phyloP scores from a whole-genome alignment of 768 basidiomycete species.

The Hygrocybe punicea region DNA sequence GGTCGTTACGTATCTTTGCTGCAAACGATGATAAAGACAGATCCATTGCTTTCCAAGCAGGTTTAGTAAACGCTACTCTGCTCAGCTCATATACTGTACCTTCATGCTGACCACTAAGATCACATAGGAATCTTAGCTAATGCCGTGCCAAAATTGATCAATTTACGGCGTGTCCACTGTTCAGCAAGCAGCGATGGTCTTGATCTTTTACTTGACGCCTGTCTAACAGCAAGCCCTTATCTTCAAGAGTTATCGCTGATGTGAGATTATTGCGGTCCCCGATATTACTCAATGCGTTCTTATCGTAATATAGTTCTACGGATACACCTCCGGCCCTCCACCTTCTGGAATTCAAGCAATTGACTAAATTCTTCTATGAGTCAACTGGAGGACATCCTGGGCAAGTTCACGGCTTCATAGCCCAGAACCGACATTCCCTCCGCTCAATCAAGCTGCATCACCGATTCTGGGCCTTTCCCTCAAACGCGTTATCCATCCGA shows the following conservation, averaged over 20 bases:
- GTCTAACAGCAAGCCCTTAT: slow-evolving; percentile 51
- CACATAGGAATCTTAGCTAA: slow-evolving; percentile 62
- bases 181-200: slow-evolving; percentile 58
- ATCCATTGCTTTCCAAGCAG: slow-evolving; percentile 53
- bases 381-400: slow-evolving; percentile 42
- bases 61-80: slow-evolving; percentile 42
- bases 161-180: slow-evolving; percentile 58
- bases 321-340: slow-evolving; percentile 46
- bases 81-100: too few species aligned
- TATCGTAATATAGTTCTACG: too few species aligned
- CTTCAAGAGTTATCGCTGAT: slow-evolving; percentile 55
- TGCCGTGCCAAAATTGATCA: slow-evolving; percentile 58
- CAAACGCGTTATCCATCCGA: slow-evolving; percentile 50
- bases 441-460: slow-evolving; percentile 56
- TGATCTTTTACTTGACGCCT: slow-evolving; percentile 47
- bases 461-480: slow-evolving; percentile 54
- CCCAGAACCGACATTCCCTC: slow-evolving; percentile 50
- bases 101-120: neutral
- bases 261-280: slow-evolving; percentile 31
- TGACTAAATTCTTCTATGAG: slow-evolving; percentile 57
- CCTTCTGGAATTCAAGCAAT: slow-evolving; percentile 49
- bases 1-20: slow-evolving; percentile 51
- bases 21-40: slow-evolving; percentile 40
- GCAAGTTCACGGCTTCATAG: slow-evolving; percentile 45
- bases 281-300: too few species aligned